phyloP scores from a whole-genome alignment of 306 rosid genomes.

The Macrotyloma uniflorum region DNA sequence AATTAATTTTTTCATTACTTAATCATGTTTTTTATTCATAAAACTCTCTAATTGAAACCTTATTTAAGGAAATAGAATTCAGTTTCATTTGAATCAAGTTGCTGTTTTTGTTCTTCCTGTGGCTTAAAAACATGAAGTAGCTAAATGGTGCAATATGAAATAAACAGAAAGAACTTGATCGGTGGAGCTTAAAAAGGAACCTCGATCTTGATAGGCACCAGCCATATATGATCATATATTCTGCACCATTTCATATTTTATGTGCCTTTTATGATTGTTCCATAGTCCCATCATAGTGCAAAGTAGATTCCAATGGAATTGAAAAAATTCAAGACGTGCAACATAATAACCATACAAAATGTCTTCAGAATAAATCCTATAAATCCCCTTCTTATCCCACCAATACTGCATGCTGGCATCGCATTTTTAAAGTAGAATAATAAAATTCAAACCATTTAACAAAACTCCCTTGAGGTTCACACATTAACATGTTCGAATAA shows the following conservation, averaged over 20 bases:
- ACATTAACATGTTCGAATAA: too few species aligned
- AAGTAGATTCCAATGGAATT: conserved; percentile 37
- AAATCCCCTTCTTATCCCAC: not conserved
- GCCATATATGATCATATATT: not conserved
- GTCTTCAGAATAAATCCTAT: not conserved
- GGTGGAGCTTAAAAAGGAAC: not conserved
- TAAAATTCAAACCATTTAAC: not conserved
- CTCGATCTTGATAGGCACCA: not conserved
- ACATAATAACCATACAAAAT: not conserved
- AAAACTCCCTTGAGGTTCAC: too few species aligned
- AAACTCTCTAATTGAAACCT: too few species aligned
- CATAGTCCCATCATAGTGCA: not conserved
- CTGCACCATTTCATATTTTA: not conserved
- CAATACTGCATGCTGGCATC: not conserved
- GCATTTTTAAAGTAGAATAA: not conserved
- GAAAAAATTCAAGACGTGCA: conserved; percentile 5
- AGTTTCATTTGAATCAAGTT: too few species aligned
- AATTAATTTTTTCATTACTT: too few species aligned
- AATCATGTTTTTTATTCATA: too few species aligned
- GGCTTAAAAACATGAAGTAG: conserved; percentile 2
- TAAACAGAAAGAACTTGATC: not conserved
- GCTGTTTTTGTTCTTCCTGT: too few species aligned
- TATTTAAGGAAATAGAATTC: too few species aligned
- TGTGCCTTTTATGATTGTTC: not conserved
- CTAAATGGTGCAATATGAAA: not conserved